phyloP scores from a whole-genome alignment of 305 asterid genomes.

The Fraxinus ornus region DNA sequence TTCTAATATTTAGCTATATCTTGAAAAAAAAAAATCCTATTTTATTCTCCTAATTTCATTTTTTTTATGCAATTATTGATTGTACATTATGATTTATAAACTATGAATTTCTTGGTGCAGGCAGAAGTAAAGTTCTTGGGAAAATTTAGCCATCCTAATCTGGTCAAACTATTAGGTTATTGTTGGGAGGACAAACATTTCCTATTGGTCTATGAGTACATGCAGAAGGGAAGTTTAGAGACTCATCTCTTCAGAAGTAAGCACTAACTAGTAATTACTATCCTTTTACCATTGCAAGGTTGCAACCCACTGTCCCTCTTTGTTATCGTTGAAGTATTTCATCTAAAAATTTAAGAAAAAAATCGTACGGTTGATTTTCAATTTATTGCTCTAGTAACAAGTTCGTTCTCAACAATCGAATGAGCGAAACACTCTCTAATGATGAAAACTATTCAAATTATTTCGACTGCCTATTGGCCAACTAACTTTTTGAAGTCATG shows the following conservation, averaged over 20 bases:
- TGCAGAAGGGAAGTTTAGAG: slow-evolving; percentile 49
- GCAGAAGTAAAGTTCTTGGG: slow-evolving; percentile 51
- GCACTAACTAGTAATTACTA: not conserved
- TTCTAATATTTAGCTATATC: not conserved
- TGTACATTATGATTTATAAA: not conserved
- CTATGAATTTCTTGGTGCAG: slow-evolving; percentile 25
- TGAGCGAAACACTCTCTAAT: no score
- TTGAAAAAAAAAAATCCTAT: not conserved
- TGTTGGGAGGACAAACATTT: slow-evolving; percentile 44
- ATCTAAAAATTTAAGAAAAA: not conserved
- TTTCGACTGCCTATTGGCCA: not conserved
- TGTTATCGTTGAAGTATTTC: not conserved
- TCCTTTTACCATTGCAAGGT: no score
- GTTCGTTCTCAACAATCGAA: no score
- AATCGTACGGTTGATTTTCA: no score
- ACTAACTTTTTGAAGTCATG: no score
- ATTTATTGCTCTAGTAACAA: no score
- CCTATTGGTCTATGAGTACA: slow-evolving; percentile 42
- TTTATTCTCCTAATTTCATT: not conserved
- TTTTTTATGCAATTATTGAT: not conserved
- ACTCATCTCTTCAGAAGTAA: slow-evolving; percentile 47
- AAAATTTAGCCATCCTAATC: slow-evolving; percentile 44
- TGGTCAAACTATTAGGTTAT: slow-evolving; percentile 45
- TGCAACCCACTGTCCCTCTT: not conserved
- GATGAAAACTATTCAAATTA: no score